phyloP scores from a whole-genome alignment of 2,329 filamentous ascomycete species.

The Phoma sp. region DNA sequence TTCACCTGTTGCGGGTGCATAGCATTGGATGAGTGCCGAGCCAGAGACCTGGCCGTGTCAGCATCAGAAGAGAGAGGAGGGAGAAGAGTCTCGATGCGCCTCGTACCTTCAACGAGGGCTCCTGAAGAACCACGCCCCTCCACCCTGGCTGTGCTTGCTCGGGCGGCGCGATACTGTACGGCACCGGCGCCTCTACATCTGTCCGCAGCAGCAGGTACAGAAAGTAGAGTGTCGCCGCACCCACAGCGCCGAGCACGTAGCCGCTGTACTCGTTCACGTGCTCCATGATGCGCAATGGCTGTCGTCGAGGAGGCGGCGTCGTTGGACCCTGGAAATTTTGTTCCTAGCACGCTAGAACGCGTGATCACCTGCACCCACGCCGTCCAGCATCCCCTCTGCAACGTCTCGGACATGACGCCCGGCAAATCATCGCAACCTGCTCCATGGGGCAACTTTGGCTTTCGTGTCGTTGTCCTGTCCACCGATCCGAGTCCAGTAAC shows the following conservation, averaged over 20 bases:
- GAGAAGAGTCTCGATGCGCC: no score
- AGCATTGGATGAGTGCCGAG: constrained; percentile 77
- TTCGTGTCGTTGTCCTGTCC: background rate
- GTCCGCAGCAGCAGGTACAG: constrained; percentile 35
- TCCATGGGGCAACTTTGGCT: constrained; percentile 3
- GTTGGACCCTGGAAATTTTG: constrained; percentile 19
- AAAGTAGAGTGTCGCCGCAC: constrained; percentile 26
- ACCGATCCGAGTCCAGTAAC: constrained; percentile 1
- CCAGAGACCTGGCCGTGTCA: constrained; percentile 58
- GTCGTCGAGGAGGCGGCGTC: background rate
- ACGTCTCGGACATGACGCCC: background rate
- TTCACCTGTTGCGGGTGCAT: constrained; percentile 87
- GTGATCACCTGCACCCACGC: constrained; percentile 21
- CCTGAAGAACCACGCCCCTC: constrained; percentile 63
- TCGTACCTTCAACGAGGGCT: constrained; percentile 65
- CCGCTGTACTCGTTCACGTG: constrained; percentile 33
- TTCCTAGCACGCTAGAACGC: constrained; percentile 16
- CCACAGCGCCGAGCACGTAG: constrained; percentile 30
- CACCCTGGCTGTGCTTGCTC: constrained; percentile 62
- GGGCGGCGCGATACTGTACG: constrained; percentile 68
- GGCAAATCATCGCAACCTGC: constrained; percentile 3
- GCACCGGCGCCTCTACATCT: constrained; percentile 54
- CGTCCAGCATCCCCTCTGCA: background rate
- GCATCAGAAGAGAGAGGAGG: background rate
- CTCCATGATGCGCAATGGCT: constrained; percentile 32